Evolutionary conservation across 2,329 filamentous ascomycete genomes (phyloP).

Genomic region (Pseudogymnoascus sp.): DNA sequence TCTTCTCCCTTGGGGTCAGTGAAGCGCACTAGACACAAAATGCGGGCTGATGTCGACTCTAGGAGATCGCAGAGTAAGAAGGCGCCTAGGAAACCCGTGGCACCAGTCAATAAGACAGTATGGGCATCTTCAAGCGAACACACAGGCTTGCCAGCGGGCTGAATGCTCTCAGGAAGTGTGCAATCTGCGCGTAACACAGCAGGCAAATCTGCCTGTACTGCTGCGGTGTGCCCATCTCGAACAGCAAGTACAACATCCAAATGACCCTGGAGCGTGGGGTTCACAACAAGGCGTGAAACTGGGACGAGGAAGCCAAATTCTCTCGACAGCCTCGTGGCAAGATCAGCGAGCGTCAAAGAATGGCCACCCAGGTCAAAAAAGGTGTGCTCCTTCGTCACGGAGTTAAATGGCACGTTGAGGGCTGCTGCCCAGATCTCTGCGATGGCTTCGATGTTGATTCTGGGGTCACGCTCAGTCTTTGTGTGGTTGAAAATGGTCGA

Average conservation of each 20-base stretch:
- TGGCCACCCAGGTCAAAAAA: conserved; percentile 80
- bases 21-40: conserved; percentile 69
- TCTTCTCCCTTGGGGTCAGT: conserved; percentile 59
- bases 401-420: conserved; percentile 54
- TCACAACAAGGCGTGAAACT: conserved; percentile 62
- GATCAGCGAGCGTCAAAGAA: conserved; percentile 68
- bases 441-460: conserved; percentile 60
- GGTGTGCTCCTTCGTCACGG: conserved; percentile 62
- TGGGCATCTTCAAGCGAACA: conserved; percentile 56
- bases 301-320: conserved; percentile 68
- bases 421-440: conserved; percentile 66
- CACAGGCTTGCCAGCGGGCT: conserved; percentile 45
- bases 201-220: conserved; percentile 68
- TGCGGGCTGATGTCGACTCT: conserved; percentile 59
- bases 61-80: conserved; percentile 65
- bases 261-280: conserved; percentile 65
- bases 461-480: conserved; percentile 49
- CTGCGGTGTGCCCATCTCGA: conserved; percentile 64
- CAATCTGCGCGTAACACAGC: conserved; percentile 61
- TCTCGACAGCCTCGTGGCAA: conserved; percentile 62
- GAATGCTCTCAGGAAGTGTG: conserved; percentile 62
- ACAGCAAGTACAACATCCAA: conserved; percentile 63
- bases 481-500: conserved; percentile 30
- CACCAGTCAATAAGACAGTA: conserved; percentile 65
- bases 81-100: conserved; percentile 69